Base-by-base conservation (phyloP, 345 rosid species). In the Erodium maritimum region DNA sequence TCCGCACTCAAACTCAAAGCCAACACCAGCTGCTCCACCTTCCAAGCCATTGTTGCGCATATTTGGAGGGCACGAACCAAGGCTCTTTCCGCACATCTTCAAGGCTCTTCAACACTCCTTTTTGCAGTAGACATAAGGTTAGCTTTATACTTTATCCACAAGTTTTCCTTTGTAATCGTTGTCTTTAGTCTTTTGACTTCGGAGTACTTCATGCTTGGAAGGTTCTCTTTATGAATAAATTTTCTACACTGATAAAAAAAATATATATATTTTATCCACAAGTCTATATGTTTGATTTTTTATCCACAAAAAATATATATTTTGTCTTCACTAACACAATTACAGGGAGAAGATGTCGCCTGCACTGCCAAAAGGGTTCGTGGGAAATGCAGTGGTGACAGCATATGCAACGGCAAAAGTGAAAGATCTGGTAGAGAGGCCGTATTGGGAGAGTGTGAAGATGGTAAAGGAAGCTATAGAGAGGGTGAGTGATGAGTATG, bases 41-140 rank as follows among this genome's bases (percentile, higher is more conserved):
- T 65, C 33, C 67, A 65, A 23, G 70, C 62, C 55, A 10, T 70
- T 3, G 50, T 56, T n/a, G 61, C 45, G 17, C 60, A 61, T 23
- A 19, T 61, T 23, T 57, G 74, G 69, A 65, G 52, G 21, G 69
- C 66, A 52, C 60, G 69, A 48, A 33, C 66, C 22, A 54, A 50
- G 53, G 54, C 62, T 19, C 23, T 66, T 5, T 59, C 59, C 25
- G 4, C 18, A 2, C 23, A 61, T 29, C 11, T 21, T 5, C 61
- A 65, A 21, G 64, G 61, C 29, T 54, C 20, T 20, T 65, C 67
- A 5, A 34, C 70, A 3, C 60, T 65, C 46, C 67, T 58, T 19
- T 71, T 66, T 22, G 67, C 75, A 16, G 61, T 71, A 13, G 66
- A 69, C 24, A 57, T 65, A 56, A 70, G 67, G 64, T 50, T 64